Conservation (phyloP, 768 basidiomycete genomes). For the Boletus fagicola region DNA sequence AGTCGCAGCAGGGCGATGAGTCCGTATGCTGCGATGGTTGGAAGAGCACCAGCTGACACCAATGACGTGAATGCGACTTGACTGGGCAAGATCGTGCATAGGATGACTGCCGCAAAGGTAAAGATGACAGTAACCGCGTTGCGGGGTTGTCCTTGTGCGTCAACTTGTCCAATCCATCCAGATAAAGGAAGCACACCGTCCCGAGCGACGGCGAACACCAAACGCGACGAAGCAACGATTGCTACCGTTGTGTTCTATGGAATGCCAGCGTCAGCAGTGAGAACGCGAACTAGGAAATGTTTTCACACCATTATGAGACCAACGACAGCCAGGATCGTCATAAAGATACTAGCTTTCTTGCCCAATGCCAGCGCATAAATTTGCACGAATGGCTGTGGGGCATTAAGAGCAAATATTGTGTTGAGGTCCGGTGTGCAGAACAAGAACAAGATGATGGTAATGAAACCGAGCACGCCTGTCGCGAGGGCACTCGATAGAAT, state of each 20-base stretch:
- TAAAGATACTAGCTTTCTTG: constrained; percentile 74
- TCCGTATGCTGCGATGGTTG: constrained; percentile 86
- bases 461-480: constrained; percentile 77
- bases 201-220: constrained; percentile 91
- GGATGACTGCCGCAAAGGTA: constrained; percentile 65
- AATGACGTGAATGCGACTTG: constrained; percentile 91
- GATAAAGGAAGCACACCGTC: constrained; percentile 89
- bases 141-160: constrained; percentile 66
- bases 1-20: constrained; percentile 76
- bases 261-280: background rate
- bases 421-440: constrained; percentile 83
- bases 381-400: constrained; percentile 90
- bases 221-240: constrained; percentile 83
- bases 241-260: constrained; percentile 79
- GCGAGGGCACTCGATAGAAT: constrained; percentile 76
- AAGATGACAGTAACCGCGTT: constrained; percentile 89
- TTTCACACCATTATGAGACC: constrained; percentile 77
- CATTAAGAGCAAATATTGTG: constrained; percentile 67
- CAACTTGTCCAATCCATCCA: constrained; percentile 77
- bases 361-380: constrained; percentile 84
- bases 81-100: constrained; percentile 89
- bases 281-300: background rate
- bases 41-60: constrained; percentile 81
- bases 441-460: constrained; percentile 75
- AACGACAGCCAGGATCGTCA: constrained; percentile 80